phyloP scores from a whole-genome alignment of 2,329 filamentous ascomycete species.

The Ceratocystis cubensis region DNA sequence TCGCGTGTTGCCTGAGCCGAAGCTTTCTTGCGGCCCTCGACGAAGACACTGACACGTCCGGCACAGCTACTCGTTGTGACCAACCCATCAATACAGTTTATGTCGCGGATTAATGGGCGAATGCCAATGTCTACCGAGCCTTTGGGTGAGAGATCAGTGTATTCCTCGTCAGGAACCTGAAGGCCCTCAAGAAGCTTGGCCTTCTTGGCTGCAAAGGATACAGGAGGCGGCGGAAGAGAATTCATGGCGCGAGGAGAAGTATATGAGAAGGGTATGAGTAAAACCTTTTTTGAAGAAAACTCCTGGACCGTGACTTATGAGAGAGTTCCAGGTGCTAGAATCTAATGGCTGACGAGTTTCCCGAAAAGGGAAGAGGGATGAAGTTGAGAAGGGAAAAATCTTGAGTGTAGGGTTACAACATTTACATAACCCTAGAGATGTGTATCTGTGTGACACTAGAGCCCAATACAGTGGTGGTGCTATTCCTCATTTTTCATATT shows the following conservation, averaged over 20 bases:
- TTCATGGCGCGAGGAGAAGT: background rate
- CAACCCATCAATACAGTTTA: slow-evolving; percentile 62
- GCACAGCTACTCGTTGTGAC: slow-evolving; percentile 92
- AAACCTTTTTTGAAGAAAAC: background rate
- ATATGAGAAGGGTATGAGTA: background rate
- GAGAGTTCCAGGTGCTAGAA: background rate
- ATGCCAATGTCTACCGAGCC: slow-evolving; percentile 74
- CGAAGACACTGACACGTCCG: slow-evolving; percentile 73
- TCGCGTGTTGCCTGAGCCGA: slow-evolving; percentile 15
- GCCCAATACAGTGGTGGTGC: too few relatives aligned
- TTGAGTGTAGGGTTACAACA: background rate
- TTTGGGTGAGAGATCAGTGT: slow-evolving; percentile 78
- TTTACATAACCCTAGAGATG: background rate
- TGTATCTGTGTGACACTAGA: background rate
- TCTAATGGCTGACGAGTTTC: background rate
- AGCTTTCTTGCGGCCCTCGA: slow-evolving; percentile 54
- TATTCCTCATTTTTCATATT: too few relatives aligned
- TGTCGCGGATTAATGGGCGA: slow-evolving; percentile 59
- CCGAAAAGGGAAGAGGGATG: background rate
- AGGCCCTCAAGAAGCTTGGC: slow-evolving; percentile 59
- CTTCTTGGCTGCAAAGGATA: slow-evolving; percentile 51
- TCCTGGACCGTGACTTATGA: background rate
- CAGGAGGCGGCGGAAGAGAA: slow-evolving; percentile 26
- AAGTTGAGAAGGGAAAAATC: background rate
- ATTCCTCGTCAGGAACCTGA: slow-evolving; percentile 53